Percentiles rank a stretch among this genome's conserved stretches.
Conservation (phyloP, 2,329 filamentous ascomycete genomes). For the Cladobotryum protrusum region DNA sequence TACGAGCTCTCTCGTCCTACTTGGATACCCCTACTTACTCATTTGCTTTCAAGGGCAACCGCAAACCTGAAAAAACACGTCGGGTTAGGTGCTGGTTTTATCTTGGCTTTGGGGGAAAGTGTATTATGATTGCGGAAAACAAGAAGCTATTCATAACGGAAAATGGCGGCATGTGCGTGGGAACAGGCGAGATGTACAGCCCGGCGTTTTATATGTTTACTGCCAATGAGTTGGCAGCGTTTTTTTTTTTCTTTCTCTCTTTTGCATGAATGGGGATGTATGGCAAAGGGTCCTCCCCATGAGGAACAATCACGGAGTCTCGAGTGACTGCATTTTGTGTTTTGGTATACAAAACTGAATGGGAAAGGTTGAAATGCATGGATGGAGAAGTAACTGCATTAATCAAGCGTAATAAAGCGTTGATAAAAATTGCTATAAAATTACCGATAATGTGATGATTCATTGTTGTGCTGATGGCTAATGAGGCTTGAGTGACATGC, state of each 20-base stretch:
- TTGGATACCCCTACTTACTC: slow-evolving; percentile 9
- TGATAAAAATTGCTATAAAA: background rate
- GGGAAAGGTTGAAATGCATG: background rate
- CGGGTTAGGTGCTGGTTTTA: background rate
- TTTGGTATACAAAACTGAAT: background rate
- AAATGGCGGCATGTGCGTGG: slow-evolving; percentile 12
- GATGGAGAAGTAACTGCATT: background rate
- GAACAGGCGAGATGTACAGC: slow-evolving; percentile 17
- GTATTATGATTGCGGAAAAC: slow-evolving; percentile 16
- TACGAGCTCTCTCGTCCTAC: background rate
- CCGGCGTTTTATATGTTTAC: slow-evolving; percentile 21
- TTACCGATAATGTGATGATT: background rate
- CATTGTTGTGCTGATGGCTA: background rate
- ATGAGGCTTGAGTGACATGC: background rate
- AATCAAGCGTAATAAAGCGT: background rate
- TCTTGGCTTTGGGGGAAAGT: slow-evolving; percentile 6
- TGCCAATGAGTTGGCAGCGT: background rate
- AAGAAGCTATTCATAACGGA: slow-evolving; percentile 15
- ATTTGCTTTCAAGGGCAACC: background rate
- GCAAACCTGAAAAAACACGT: background rate
- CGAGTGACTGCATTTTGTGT: background rate
- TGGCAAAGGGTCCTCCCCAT: background rate
- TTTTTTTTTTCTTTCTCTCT: background rate
- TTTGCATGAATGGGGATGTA: slow-evolving; percentile 4
- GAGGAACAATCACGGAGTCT: background rate